Base-by-base conservation (phyloP, 805 yeast genomes). In the Barnettozyma pratensis region DNA sequence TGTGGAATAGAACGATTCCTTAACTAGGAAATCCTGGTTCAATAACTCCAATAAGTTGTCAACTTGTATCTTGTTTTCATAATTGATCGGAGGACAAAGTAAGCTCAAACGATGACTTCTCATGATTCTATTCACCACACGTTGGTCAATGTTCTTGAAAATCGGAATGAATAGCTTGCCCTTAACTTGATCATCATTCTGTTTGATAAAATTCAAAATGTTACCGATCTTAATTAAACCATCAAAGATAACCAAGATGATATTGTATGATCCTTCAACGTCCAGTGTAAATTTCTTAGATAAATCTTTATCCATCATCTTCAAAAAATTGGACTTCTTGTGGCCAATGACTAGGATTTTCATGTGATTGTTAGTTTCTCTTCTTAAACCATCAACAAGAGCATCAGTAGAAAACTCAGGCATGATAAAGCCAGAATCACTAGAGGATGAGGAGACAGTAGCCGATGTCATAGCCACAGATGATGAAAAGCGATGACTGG, bases 171-270 rank as follows among this genome's bases (percentile, higher is more conserved):
- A 50, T 7, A 53, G 44, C 46, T 58, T 59, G 9, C 47, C 46
- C 11, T 42, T 27, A 6, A 47, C 2, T 14, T 26, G 11, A 4
- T 40, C 37, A 27, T 42, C 39, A 11, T 49, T 46, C 25, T 52
- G 48, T 44, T 60, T 61, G 40, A 59, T 54, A 40, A 60, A 57
- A 39, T 60, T 58, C 44, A 61, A 49, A 10, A 61, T 56, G 41
- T 61, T 61, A 1, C 65, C 65, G 46, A 61, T 59, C 50, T 61
- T 61, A 26, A 53, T 44, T 35, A 61, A 47, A 4, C 65, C 65
- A 47, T 61, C 63, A 52, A 61, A 61, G 10, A 61, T 51, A 4
- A 61, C 49, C 28, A 61, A 41, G 10, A 61, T 49, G 5, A 59
- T 37, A 12, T 46, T 52, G 41, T 52, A 56, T 11, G 57, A 46